phyloP scores from a whole-genome alignment of 805 yeast species.

The Kazachstania bromeliacearum region DNA sequence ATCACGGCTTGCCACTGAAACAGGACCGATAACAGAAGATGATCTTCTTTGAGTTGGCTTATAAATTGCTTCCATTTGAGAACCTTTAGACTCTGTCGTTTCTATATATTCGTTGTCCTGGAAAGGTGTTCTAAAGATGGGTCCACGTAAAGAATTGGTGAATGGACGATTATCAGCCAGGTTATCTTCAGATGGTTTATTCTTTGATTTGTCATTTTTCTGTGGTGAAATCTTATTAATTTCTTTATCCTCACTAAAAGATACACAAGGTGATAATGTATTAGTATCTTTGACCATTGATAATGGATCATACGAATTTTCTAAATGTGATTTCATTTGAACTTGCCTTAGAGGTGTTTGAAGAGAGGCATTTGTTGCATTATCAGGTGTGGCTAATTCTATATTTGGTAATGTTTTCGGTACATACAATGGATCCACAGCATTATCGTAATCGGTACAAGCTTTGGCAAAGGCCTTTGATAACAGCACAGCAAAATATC shows the following conservation, averaged over 20 bases:
- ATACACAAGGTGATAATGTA: not conserved
- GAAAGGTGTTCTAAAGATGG: conserved; percentile 57
- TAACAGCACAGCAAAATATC: conserved; percentile 51
- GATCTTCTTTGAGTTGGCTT: conserved; percentile 1
- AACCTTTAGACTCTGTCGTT: not conserved
- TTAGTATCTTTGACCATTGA: no score
- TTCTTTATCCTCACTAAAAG: not conserved
- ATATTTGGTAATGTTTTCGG: no score
- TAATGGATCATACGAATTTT: no score
- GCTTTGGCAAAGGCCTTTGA: conserved; percentile 59
- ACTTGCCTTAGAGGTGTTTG: no score
- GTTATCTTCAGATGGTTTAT: no score
- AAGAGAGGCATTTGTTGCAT: no score
- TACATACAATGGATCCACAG: not conserved
- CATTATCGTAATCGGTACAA: conserved; percentile 18
- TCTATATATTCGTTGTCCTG: conserved; percentile 34
- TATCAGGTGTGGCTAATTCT: no score
- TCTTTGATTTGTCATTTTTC: not conserved
- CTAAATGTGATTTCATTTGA: no score
- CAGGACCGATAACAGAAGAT: not conserved
- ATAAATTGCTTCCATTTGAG: not conserved
- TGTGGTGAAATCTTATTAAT: not conserved
- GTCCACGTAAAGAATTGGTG: conserved; percentile 26
- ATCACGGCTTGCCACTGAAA: not conserved
- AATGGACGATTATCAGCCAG: conserved; percentile 2